Percentiles rank a stretch among this genome's conserved stretches.
phyloP scores from a whole-genome alignment of 352 stramenopile species.

The Pythium volutum region DNA sequence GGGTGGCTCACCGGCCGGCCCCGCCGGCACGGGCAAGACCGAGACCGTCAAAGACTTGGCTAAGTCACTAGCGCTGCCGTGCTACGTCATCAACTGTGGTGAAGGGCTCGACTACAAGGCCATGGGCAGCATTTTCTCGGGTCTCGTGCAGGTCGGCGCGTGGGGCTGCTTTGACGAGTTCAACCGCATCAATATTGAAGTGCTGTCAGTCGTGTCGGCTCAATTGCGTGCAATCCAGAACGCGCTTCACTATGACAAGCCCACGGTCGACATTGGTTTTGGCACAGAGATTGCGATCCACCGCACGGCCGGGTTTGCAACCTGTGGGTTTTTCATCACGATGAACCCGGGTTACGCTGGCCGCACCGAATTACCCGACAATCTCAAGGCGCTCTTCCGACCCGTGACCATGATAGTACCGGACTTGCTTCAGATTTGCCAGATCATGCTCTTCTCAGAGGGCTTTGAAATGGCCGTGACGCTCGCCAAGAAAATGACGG shows the following conservation, averaged over 20 bases:
- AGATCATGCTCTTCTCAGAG: constrained; percentile 92
- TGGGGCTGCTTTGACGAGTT: constrained; percentile 92
- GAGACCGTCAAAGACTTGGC: constrained; percentile 95
- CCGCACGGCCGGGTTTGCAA: constrained; percentile 90
- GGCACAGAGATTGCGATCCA: constrained; percentile 91
- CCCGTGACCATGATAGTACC: constrained; percentile 91
- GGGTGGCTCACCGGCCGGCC: constrained; percentile 90
- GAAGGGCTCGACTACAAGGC: constrained; percentile 93
- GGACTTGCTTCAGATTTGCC: constrained; percentile 86
- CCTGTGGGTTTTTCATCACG: constrained; percentile 91
- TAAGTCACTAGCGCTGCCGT: constrained; percentile 94
- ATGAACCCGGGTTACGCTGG: constrained; percentile 91
- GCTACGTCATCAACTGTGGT: constrained; percentile 94
- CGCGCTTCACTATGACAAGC: constrained; percentile 89
- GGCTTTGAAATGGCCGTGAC: constrained; percentile 59
- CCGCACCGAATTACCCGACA: constrained; percentile 85
- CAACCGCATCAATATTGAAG: constrained; percentile 89
- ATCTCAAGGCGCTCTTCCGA: constrained; percentile 80
- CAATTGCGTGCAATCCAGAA: constrained; percentile 93
- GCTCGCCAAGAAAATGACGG: constrained; percentile 84
- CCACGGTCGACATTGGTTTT: constrained; percentile 90
- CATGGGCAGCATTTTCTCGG: constrained; percentile 95
- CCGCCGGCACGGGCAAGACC: constrained; percentile 94
- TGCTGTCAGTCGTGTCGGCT: constrained; percentile 83
- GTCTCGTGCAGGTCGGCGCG: constrained; percentile 90